Percentiles rank a stretch among this genome's conserved stretches.
Evolutionary conservation across 2,329 filamentous ascomycete species (phyloP).

Genomic region (Aciculosporium take): DNA sequence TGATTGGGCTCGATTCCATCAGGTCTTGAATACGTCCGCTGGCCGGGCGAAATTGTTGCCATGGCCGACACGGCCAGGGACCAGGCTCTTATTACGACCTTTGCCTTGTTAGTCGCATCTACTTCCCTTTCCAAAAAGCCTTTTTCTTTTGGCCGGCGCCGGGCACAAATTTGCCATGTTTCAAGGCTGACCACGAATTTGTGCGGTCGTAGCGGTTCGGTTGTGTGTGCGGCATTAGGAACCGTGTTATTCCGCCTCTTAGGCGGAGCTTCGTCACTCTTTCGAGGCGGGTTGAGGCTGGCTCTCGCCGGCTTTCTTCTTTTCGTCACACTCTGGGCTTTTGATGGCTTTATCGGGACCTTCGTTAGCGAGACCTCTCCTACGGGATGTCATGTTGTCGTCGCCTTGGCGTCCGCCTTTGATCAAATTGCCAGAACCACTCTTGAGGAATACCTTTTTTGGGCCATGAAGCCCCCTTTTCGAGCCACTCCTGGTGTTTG

Average conservation of each 20-base stretch:
- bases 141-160: background rate
- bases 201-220: conserved; percentile 27
- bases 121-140: background rate
- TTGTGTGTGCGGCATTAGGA: conserved; percentile 36
- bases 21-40: conserved; percentile 15
- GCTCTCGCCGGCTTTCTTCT: conserved; percentile 43
- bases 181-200: background rate
- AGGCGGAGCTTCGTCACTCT: conserved; percentile 32
- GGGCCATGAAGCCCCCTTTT: conserved; percentile 30
- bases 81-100: conserved; percentile 38
- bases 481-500: conserved; percentile 23
- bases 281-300: conserved; percentile 48
- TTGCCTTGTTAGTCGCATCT: conserved; percentile 34
- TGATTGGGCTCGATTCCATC: conserved; percentile 29
- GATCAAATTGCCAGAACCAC: conserved; percentile 42
- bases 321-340: conserved; percentile 38
- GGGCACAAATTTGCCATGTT: background rate
- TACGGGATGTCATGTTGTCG: conserved; percentile 35
- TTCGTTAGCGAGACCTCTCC: conserved; percentile 29
- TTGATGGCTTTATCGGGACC: conserved; percentile 35
- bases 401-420: conserved; percentile 38
- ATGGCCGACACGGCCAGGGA: conserved; percentile 32
- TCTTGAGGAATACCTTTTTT: conserved; percentile 39
- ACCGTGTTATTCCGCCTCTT: conserved; percentile 32
- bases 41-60: conserved; percentile 10